phyloP scores from a whole-genome alignment of 2,329 filamentous ascomycete species.

The Dactylellina parvicollis region DNA sequence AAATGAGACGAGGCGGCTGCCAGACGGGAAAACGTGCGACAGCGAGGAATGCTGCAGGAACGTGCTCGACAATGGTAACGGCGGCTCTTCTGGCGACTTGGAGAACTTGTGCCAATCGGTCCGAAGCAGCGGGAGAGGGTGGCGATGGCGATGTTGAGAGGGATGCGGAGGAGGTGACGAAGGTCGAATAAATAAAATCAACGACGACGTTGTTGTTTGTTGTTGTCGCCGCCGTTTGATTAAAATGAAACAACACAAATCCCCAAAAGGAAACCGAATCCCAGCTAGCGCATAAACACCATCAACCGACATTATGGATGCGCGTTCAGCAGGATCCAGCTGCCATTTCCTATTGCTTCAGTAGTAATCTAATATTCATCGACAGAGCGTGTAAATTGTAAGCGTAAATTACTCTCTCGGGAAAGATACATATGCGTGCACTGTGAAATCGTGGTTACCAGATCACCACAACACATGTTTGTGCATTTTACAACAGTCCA shows the following conservation, averaged over 20 bases:
- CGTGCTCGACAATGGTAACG: slow-evolving; percentile 6
- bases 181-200: not conserved
- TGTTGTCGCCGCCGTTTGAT: slow-evolving; percentile 21
- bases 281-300: not conserved
- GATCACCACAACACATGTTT: too few relatives aligned
- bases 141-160: slow-evolving; percentile 9
- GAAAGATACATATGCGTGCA: too few relatives aligned
- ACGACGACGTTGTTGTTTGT: slow-evolving; percentile 30
- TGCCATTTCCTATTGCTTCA: too few relatives aligned
- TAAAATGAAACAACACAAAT: slow-evolving; percentile 21
- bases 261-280: not conserved
- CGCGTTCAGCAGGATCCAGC: too few relatives aligned
- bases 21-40: slow-evolving; percentile 11
- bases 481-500: too few relatives aligned
- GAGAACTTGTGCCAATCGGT: too few relatives aligned
- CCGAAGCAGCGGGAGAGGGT: not conserved
- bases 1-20: not conserved
- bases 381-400: too few relatives aligned
- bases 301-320: too few relatives aligned
- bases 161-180: not conserved
- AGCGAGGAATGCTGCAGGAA: slow-evolving; percentile 35
- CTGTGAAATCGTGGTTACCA: too few relatives aligned
- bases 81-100: slow-evolving; percentile 2
- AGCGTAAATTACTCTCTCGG: too few relatives aligned
- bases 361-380: too few relatives aligned